These are phyloP conservation scores for Leccinum incarnatum DNA, from an alignment of 768 basidiomycete genomes.

Conservation along the genomic window DNA sequence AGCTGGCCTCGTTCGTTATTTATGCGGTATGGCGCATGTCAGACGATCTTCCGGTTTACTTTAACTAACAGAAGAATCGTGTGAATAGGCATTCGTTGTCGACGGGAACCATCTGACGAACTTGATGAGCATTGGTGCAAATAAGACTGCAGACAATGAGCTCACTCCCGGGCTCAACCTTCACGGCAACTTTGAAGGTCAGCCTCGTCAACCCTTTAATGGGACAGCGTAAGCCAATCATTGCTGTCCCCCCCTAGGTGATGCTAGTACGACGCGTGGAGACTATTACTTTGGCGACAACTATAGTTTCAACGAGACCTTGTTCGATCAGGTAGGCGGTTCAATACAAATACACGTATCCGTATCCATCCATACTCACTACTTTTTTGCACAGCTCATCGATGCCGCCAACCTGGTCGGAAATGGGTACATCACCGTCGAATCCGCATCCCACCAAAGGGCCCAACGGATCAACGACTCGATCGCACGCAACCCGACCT, in stretches of 20 bases:
- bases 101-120: conserved; percentile 30
- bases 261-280: conserved; percentile 23
- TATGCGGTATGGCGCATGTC: conserved; percentile 15
- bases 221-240: neutral
- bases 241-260: conserved; percentile 8
- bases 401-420: conserved; percentile 20
- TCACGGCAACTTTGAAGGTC: conserved; percentile 28
- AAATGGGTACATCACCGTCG: conserved; percentile 18
- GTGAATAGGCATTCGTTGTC: conserved; percentile 22
- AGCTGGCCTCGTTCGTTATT: conserved; percentile 17
- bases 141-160: conserved; percentile 11
- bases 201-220: neutral
- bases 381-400: conserved; percentile 6
- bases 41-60: neutral
- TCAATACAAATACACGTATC: neutral
- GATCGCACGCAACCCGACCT: conserved; percentile 24
- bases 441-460: conserved; percentile 23
- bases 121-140: conserved; percentile 27
- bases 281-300: conserved; percentile 28
- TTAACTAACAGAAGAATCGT: neutral
- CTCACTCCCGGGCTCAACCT: conserved; percentile 21
- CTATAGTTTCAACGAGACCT: conserved; percentile 25
- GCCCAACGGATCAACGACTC: conserved; percentile 23
- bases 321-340: conserved; percentile 15
- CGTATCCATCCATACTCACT: neutral